Evolutionary conservation across 768 basidiomycete genomes (phyloP).

Genomic region (Dentipellis sp.): DNA sequence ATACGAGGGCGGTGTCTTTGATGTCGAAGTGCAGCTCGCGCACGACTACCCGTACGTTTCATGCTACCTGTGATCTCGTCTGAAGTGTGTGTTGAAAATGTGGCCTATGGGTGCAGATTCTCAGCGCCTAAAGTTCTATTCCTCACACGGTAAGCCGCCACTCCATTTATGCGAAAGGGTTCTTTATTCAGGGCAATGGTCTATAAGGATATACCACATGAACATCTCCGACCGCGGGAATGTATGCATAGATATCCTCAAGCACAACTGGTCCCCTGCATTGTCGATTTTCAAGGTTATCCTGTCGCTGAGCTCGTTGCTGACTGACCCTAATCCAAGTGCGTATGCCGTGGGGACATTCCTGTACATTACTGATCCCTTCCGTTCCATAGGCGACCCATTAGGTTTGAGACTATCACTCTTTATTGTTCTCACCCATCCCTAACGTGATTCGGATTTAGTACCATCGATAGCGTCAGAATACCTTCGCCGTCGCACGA

Average conservation of each 20-base stretch:
- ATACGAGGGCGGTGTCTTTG: conserved; percentile 73
- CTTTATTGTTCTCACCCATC: neutral
- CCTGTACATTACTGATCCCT: neutral
- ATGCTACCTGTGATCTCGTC: neutral
- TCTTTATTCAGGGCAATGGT: neutral
- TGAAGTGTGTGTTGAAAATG: neutral
- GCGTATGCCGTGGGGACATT: conserved; percentile 21
- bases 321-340: conserved; percentile 94
- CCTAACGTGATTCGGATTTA: neutral
- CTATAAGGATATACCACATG: conserved; percentile 78
- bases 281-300: conserved; percentile 92
- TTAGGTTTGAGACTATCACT: conserved; percentile 6
- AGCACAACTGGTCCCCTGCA: conserved; percentile 91
- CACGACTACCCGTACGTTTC: conserved; percentile 68
- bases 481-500: conserved; percentile 21
- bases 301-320: conserved; percentile 82
- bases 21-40: conserved; percentile 55
- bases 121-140: conserved; percentile 72
- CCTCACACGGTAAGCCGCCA: conserved; percentile 48
- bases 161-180: neutral
- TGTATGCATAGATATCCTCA: conserved; percentile 87
- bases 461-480: conserved; percentile 25
- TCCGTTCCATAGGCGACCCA: conserved; percentile 10
- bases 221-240: conserved; percentile 75
- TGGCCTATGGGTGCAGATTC: conserved; percentile 39